A percentile compares a stretch with the other conserved stretches of the same genome.
These are phyloP conservation scores for Plectosphaerella cucumerina DNA, from an alignment of 2,329 filamentous ascomycete genomes.

Conservation along the genomic window DNA sequence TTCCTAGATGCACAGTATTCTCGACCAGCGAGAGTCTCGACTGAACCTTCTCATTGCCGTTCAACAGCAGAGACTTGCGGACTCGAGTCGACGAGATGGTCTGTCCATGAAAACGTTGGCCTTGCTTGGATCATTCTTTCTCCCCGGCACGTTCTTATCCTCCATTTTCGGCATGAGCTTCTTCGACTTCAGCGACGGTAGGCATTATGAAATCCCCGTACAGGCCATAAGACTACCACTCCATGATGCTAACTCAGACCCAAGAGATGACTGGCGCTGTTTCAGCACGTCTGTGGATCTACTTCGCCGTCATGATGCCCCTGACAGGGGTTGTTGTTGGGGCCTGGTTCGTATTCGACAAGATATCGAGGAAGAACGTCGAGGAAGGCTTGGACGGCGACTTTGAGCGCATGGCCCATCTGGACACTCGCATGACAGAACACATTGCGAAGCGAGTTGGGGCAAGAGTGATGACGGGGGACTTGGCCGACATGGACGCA, in stretches of 20 bases:
- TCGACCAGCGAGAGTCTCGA: background rate
- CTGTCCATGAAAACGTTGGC: background rate
- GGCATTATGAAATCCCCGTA: background rate
- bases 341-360: background rate
- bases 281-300: background rate
- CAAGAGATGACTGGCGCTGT: too few relatives aligned
- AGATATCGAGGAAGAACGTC: background rate
- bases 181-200: background rate
- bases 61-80: background rate
- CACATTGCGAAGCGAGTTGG: background rate
- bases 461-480: background rate
- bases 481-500: background rate
- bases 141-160: background rate
- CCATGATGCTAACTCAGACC: too few relatives aligned
- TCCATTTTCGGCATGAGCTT: background rate
- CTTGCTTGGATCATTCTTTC: background rate
- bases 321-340: background rate
- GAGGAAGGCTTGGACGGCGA: background rate
- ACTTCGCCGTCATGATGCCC: background rate
- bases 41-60: background rate
- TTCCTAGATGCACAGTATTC: background rate
- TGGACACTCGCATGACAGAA: background rate
- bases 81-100: background rate
- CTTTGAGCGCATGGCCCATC: background rate
- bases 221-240: too few relatives aligned